phyloP scores from a whole-genome alignment of 2,329 filamentous ascomycete species.

The Xylaria sp. region DNA sequence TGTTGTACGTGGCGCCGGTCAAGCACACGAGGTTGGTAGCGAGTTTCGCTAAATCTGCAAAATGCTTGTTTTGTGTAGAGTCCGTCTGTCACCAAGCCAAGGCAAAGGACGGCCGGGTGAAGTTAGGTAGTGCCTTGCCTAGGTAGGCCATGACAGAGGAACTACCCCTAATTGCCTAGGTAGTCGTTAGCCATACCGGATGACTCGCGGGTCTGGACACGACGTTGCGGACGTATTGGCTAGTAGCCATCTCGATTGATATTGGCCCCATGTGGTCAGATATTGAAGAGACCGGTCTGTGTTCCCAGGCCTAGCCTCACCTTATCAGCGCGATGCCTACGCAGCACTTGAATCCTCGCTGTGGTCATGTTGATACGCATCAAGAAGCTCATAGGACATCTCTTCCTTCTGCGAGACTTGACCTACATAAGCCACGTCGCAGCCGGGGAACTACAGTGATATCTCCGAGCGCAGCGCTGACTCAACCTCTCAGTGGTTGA shows the following conservation, averaged over 20 bases:
- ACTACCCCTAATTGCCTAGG: background rate
- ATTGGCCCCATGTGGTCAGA: background rate
- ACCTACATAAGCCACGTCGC: no score
- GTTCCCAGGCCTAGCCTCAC: background rate
- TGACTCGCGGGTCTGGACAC: background rate
- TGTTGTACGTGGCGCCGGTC: background rate
- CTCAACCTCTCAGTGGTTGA: background rate
- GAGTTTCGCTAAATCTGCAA: background rate
- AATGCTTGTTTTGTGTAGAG: background rate
- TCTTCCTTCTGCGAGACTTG: background rate
- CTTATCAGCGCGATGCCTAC: no score
- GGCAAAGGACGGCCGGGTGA: background rate
- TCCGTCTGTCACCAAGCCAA: background rate
- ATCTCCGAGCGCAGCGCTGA: background rate
- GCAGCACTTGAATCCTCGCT: background rate
- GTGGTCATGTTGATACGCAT: background rate
- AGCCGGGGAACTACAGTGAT: background rate
- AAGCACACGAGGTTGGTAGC: background rate
- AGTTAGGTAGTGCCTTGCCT: background rate
- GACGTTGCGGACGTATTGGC: background rate
- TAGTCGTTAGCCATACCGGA: background rate
- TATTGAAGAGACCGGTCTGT: background rate
- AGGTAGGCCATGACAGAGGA: background rate
- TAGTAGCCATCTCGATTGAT: background rate
- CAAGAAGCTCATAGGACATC: no score